phyloP scores from a whole-genome alignment of 2,329 filamentous ascomycete species.

The Podosphaera fusca region DNA sequence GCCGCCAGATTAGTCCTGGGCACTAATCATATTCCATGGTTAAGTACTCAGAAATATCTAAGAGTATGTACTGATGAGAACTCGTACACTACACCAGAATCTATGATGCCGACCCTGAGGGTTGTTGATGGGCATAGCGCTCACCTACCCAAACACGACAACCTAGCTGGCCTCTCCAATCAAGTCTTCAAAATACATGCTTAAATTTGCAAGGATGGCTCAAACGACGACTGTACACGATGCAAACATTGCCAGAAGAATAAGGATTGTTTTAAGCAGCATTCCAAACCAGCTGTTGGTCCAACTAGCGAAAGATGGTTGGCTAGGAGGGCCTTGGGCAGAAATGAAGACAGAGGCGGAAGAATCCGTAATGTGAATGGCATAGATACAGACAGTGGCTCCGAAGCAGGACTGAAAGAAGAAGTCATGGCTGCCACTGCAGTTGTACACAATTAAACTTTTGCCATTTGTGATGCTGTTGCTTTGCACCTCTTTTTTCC shows the following conservation, averaged over 20 bases:
- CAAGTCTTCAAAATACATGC: not conserved
- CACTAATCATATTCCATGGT: not conserved
- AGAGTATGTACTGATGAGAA: not conserved
- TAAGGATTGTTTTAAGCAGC: not conserved
- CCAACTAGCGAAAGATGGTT: not conserved
- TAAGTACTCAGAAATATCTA: not conserved
- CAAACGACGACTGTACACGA: not conserved
- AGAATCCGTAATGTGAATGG: not conserved
- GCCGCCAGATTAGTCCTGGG: not conserved
- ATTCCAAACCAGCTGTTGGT: not conserved
- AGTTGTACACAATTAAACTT: not conserved
- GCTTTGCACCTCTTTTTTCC: not conserved
- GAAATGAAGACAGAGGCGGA: not conserved
- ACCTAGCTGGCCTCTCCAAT: not conserved
- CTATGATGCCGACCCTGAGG: not conserved
- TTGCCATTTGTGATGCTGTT: constrained; percentile 1
- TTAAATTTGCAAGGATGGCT: not conserved
- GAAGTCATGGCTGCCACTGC: constrained; percentile 1
- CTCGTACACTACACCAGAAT: not conserved
- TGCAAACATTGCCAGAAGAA: not conserved
- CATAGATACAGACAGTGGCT: not conserved
- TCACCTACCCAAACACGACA: not conserved
- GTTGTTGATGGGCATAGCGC: not conserved
- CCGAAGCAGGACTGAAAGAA: not conserved
- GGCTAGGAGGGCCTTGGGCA: not conserved